These are phyloP conservation scores for Micromonas pusilla DNA, from an alignment of 139 green algal genomes.

Conservation along the genomic window DNA sequence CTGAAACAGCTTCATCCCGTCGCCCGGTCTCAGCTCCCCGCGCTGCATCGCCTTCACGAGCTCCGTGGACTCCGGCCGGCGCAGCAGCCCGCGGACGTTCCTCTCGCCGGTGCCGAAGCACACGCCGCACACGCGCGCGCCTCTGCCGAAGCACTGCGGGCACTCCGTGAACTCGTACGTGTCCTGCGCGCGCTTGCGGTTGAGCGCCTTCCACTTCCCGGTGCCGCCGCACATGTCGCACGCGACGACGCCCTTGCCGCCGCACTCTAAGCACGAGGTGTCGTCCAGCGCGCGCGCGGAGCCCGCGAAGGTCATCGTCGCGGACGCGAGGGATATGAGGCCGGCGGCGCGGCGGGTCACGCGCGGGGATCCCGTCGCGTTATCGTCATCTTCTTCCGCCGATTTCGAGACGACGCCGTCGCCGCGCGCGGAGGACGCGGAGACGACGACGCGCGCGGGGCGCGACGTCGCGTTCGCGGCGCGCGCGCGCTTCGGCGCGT, in stretches of 20 bases:
- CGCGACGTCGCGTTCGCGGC: neutral
- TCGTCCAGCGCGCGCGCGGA: neutral
- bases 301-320: neutral
- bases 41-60: constrained; percentile 92
- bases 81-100: constrained; percentile 86
- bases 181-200: constrained; percentile 83
- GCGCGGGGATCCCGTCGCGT: no score
- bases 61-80: constrained; percentile 76
- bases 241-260: constrained; percentile 59
- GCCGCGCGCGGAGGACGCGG: neutral
- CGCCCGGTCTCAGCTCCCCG: constrained; percentile 70
- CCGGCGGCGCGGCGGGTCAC: no score
- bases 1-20: neutral
- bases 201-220: constrained; percentile 94
- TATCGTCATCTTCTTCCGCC: no score
- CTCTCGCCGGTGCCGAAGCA: constrained; percentile 91
- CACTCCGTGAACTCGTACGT: constrained; percentile 98
- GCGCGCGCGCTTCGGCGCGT: neutral
- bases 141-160: constrained; percentile 88
- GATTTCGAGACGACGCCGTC: neutral
- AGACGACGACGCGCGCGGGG: neutral
- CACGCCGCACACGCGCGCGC: constrained; percentile 81
- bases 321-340: neutral
- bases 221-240: constrained; percentile 98
- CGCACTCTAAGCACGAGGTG: constrained; percentile 67